Percentiles rank a stretch among this genome's conserved stretches.
Conservation (phyloP, 2,329 filamentous ascomycete species). For the Pezizomycotina sp. region DNA sequence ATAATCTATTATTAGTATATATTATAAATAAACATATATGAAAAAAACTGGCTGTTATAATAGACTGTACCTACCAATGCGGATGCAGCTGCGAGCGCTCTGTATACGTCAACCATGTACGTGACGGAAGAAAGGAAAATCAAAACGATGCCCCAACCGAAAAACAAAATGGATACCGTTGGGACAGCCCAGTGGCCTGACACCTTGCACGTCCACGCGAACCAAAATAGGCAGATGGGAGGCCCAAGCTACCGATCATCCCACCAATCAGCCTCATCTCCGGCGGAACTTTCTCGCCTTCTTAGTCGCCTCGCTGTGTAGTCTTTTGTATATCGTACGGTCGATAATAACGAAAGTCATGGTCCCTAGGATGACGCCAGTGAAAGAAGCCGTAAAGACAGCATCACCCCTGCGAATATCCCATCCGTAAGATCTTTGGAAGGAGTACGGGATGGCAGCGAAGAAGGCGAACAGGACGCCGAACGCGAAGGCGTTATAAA, state of each 20-base stretch:
- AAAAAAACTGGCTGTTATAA: too few species aligned
- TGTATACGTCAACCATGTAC: slow-evolving; percentile 42
- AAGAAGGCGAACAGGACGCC: slow-evolving; percentile 58
- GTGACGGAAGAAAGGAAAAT: slow-evolving; percentile 34
- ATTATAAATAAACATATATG: too few species aligned
- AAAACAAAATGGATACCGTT: slow-evolving; percentile 38
- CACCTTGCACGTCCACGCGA: slow-evolving; percentile 39
- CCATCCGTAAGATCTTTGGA: slow-evolving; percentile 20
- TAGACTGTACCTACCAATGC: too few species aligned
- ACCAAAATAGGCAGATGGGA: slow-evolving; percentile 42
- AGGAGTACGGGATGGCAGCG: slow-evolving; percentile 23
- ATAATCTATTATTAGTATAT: too few species aligned
- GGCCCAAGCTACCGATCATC: slow-evolving; percentile 40
- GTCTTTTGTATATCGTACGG: slow-evolving; percentile 20
- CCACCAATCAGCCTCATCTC: slow-evolving; percentile 44
- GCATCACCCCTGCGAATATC: slow-evolving; percentile 21
- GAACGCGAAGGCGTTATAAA: slow-evolving; percentile 57
- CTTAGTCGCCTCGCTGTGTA: slow-evolving; percentile 18
- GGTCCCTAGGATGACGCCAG: slow-evolving; percentile 21
- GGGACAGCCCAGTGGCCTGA: slow-evolving; percentile 38
- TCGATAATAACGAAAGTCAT: slow-evolving; percentile 22
- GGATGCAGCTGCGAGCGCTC: slow-evolving; percentile 39
- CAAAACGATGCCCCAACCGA: slow-evolving; percentile 44
- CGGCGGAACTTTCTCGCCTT: slow-evolving; percentile 28
- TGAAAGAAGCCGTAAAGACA: slow-evolving; percentile 20